phyloP scores from a whole-genome alignment of 768 basidiomycete genomes.

The Russula sp. region DNA sequence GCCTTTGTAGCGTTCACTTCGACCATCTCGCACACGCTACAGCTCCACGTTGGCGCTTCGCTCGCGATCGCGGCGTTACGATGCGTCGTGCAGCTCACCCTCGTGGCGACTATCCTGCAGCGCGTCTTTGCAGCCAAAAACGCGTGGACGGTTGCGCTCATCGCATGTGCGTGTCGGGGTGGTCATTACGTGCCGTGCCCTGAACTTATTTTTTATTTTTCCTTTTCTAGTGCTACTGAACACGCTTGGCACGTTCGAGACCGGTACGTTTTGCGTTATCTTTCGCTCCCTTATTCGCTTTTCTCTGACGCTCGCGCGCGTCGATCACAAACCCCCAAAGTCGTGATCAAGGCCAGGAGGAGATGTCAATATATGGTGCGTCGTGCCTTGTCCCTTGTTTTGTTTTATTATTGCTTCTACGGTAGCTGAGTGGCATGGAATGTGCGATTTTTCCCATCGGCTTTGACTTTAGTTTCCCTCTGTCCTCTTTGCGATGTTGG shows the following conservation, averaged over 20 bases:
- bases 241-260: conserved; percentile 69
- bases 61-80: conserved; percentile 63
- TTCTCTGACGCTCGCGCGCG: neutral
- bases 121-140: conserved; percentile 70
- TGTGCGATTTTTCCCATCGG: too few species aligned
- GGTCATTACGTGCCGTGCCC: neutral
- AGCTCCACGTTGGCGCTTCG: conserved; percentile 61
- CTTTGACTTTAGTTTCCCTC: conserved; percentile 45
- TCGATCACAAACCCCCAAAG: conserved; percentile 32
- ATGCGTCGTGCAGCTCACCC: conserved; percentile 70
- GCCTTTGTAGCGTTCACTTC: conserved; percentile 71
- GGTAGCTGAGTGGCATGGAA: too few species aligned
- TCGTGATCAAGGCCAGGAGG: conserved; percentile 71
- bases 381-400: neutral
- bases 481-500: conserved; percentile 59
- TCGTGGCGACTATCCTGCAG: conserved; percentile 64
- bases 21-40: conserved; percentile 51
- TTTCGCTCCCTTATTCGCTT: neutral
- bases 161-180: conserved; percentile 48
- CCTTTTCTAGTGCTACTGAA: conserved; percentile 52
- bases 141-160: conserved; percentile 65
- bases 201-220: neutral
- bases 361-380: conserved; percentile 68
- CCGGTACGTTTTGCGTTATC: conserved; percentile 42
- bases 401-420: neutral